These are phyloP conservation scores for Citrullus colocynthis DNA, from an alignment of 306 rosid genomes.

Conservation along the genomic window DNA sequence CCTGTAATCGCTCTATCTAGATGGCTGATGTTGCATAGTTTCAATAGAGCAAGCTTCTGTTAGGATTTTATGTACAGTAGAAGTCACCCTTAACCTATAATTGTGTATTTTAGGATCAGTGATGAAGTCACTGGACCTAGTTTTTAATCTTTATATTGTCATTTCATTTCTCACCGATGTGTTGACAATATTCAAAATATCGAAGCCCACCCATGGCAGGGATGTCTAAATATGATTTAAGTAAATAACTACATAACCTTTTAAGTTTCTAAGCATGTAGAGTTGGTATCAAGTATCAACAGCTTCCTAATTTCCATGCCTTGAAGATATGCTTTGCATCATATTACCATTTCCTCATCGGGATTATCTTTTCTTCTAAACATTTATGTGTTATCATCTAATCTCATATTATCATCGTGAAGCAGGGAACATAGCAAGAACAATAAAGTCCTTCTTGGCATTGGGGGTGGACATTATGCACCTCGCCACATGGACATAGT, in stretches of 20 bases:
- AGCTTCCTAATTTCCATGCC: neutral
- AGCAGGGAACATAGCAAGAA: constrained; percentile 56
- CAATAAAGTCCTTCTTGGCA: constrained; percentile 73
- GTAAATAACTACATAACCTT: neutral
- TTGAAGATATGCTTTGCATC: neutral
- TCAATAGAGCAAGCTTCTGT: neutral
- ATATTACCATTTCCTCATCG: neutral
- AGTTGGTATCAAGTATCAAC: neutral
- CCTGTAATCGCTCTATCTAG: neutral
- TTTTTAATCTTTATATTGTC: neutral
- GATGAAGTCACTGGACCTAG: neutral
- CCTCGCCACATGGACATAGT: constrained; percentile 91
- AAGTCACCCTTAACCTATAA: neutral
- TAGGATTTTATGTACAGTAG: neutral
- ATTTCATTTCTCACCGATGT: constrained; percentile 1
- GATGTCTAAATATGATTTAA: neutral
- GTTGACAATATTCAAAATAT: neutral
- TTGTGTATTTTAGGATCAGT: neutral
- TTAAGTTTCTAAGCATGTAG: neutral
- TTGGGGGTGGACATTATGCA: constrained; percentile 93
- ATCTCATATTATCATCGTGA: constrained; percentile 8
- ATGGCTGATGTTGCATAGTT: neutral
- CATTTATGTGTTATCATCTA: neutral
- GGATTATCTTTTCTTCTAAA: neutral
- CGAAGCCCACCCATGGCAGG: neutral